Evolutionary conservation across 257 asterid species (phyloP), one percentile per base, ranked within the genome.

Genomic region (Datura wrightii): DNA sequence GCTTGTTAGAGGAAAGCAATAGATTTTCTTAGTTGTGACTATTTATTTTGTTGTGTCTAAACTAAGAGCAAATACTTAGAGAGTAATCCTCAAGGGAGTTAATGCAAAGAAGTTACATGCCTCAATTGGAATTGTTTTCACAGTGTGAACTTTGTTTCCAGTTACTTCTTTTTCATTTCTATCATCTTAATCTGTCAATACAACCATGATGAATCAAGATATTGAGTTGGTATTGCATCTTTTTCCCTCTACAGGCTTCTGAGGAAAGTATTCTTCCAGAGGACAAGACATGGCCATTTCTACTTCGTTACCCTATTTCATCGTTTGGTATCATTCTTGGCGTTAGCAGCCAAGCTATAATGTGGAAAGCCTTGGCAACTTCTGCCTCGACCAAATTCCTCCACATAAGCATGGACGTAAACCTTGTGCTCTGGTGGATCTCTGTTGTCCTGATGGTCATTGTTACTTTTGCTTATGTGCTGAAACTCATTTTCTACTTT

Each of bases 331-430:
- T 96, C 82, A 92, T 97, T 42, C 95, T 96, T 2, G 99, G 99
- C 0, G 91, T 93, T n/a, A 87, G 99, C 86, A 94, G 99, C 90
- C 99, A 96, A 86, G 97, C 99, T 86, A 93, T 92, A n/a, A 88
- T 96, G 98, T 96, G 98, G 98, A 96, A 94, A 85, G 84, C 92
- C 9, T 88, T 96, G 4, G 89, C 98, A 0, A 66, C 92, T 39
- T 92, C 98, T 2, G 60, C 85, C 39, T 92, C 98, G 4, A 94
- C 94, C 1, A 56, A 85, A 37, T 96, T 85, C 90, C 98, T 96
- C 41, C 82, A 92, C 78, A 81, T 93, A 24, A 87, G 84, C 88
- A 89, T 86, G 13, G 67, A 91, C 15, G 84, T 91, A 55, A 94
- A 94, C 86, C 91, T 94, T 14, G 86, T 74, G 63, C 83, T 96